phyloP scores from a whole-genome alignment of 2,329 filamentous ascomycete species.

The Pyrenochaeta sp. region DNA sequence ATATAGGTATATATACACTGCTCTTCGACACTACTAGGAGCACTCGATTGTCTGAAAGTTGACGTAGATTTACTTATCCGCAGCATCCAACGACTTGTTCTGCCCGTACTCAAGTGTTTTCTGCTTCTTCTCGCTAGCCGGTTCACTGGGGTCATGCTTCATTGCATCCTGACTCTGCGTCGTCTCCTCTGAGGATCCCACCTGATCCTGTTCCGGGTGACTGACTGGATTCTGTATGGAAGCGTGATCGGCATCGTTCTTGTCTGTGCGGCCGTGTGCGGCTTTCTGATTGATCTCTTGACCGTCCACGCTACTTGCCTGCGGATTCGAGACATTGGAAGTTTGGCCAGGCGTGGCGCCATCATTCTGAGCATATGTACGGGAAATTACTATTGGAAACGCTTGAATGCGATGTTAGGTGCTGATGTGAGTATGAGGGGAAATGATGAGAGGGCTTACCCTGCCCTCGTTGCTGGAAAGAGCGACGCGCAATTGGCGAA shows the following conservation, averaged over 20 bases:
- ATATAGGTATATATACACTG: too few relatives aligned
- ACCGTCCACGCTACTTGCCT: constrained; percentile 19
- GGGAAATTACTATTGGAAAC: constrained; percentile 6
- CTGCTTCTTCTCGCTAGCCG: constrained; percentile 25
- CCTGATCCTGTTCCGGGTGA: constrained; percentile 13
- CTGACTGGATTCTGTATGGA: constrained; percentile 21
- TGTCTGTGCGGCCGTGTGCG: constrained; percentile 9
- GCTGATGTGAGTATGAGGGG: neutral
- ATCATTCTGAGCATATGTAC: constrained; percentile 8
- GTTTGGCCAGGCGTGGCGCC: constrained; percentile 15
- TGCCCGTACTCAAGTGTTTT: constrained; percentile 22
- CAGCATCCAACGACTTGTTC: constrained; percentile 25
- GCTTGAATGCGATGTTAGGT: neutral
- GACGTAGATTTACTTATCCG: constrained; percentile 12
- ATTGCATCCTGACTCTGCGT: constrained; percentile 28
- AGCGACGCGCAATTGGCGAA: constrained; percentile 1
- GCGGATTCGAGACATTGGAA: constrained; percentile 21
- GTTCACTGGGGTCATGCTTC: constrained; percentile 26
- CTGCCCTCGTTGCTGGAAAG: constrained; percentile 10
- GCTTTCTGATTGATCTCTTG: constrained; percentile 21
- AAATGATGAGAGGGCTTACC: neutral
- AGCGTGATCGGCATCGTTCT: constrained; percentile 13
- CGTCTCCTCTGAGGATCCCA: constrained; percentile 19
- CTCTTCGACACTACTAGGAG: too few relatives aligned
- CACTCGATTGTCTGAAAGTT: too few relatives aligned